Percentiles rank a stretch among this genome's conserved stretches.
phyloP scores from a whole-genome alignment of 306 rosid genomes.

The Adenanthera pavonina region DNA sequence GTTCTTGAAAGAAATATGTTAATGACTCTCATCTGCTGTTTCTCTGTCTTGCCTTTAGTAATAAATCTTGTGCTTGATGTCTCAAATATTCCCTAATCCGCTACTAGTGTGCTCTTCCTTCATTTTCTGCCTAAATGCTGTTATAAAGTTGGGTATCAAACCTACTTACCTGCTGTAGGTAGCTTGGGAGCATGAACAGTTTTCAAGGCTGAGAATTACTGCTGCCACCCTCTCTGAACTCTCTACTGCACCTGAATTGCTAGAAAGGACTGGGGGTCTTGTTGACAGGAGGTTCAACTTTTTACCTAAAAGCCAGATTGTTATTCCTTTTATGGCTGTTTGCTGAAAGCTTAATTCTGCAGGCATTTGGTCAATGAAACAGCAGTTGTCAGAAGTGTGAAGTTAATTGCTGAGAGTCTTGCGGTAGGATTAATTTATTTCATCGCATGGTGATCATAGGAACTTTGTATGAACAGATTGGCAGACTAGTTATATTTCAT shows the following conservation, averaged over 20 bases:
- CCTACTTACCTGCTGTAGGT: slow-evolving; percentile 73
- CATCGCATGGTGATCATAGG: slow-evolving; percentile 9
- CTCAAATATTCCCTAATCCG: slow-evolving; percentile 17
- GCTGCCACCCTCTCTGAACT: slow-evolving; percentile 93
- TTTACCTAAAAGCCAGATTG: slow-evolving; percentile 36
- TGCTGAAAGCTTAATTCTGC: slow-evolving; percentile 57
- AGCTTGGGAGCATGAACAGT: slow-evolving; percentile 99
- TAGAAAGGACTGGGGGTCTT: slow-evolving; percentile 88
- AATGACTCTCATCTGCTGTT: slow-evolving; percentile 2
- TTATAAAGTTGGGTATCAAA: slow-evolving; percentile 47
- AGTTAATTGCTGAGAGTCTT: slow-evolving; percentile 94
- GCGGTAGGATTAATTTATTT: slow-evolving; percentile 63
- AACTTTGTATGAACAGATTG: not conserved
- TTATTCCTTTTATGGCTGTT: slow-evolving; percentile 35
- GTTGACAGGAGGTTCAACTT: slow-evolving; percentile 77
- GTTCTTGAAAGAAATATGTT: slow-evolving; percentile 30
- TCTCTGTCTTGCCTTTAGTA: slow-evolving; percentile 4
- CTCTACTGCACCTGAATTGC: slow-evolving; percentile 78
- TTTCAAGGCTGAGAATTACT: slow-evolving; percentile 95
- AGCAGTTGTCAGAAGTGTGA: slow-evolving; percentile 78
- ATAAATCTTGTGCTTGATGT: slow-evolving; percentile 23
- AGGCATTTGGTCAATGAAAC: slow-evolving; percentile 74
- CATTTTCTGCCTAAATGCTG: slow-evolving; percentile 27
- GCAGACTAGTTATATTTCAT: not conserved
- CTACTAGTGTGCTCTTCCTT: slow-evolving; percentile 11